Base-by-base conservation (phyloP, 2,329 filamentous ascomycete genomes). In the Diaporthe velutina region DNA sequence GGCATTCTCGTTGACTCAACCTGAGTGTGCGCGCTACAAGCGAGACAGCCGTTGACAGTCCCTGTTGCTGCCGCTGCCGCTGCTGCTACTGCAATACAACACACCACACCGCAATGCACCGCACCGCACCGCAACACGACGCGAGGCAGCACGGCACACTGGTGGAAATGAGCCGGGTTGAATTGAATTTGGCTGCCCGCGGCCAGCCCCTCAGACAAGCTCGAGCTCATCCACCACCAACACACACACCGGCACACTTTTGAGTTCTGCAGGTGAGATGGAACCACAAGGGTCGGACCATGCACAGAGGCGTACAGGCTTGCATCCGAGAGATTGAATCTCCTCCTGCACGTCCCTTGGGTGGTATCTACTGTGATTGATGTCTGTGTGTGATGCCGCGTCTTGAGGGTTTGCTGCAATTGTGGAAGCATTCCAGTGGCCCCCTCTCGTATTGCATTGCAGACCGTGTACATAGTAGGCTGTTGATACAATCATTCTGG, bases 241-340 rank as follows among this genome's bases (percentile, higher is more conserved):
- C 13, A 35, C 30, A n/a, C 42, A 67, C 45, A 52, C 30, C 45
- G 61, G 64, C 64, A 68, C 64, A 54, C 48, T 54, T 68, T 68
- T 68, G 64, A 68, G 64, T 68, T 68, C 64, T 68, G 64, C 64
- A 68, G 64, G 64, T 54, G 64, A 54, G 48, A 68, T 68, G 64
- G 64, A 13, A 19, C 19, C 64, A 15, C 64, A 54, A 54, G 64
- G 64, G 64, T 54, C 48, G 45, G 64, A 52, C 64, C 64, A 67
- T 67, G 45, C 42, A 67, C 30, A 35, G 19, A 25, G 58, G 25
- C 45, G 42, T 48, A 52, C 48, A 38, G 25, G n/a, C 25, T 42
- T 28, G 64, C 64, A 67, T 40, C 45, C 30, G 64, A 52, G 64
- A 52, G 48, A 67, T 67, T 52, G 45, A 67, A 54, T 67, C 61